Evolutionary conservation across 495 filamentous ascomycete species (phyloP), one percentile per base, ranked within the genome.

Genomic region (Podospora fimiseda): DNA sequence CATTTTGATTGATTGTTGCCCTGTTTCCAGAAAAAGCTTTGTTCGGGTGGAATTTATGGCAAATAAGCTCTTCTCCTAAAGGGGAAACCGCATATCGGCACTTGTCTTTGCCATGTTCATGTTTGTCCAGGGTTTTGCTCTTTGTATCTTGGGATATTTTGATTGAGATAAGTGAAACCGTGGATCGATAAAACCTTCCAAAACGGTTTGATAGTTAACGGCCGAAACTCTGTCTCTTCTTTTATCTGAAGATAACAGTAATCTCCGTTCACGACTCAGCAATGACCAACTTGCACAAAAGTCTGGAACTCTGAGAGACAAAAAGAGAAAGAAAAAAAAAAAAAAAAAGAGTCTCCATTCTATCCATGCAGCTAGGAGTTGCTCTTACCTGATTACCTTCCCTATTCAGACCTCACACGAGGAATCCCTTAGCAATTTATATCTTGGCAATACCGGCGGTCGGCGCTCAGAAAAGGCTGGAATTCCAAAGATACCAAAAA

Each of bases 311-410:
- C n/a, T n/a, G n/a, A n/a, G n/a, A n/a, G n/a, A n/a, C n/a, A n/a
- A n/a, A n/a, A n/a, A n/a, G n/a, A n/a, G n/a, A n/a, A n/a, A n/a
- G n/a, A n/a, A n/a, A n/a, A n/a, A n/a, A n/a, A n/a, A n/a, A n/a
- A n/a, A n/a, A 13, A 36, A 13, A 18, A 24, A 41, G 39, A 44
- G 47, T 53, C 58, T 56, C 64, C 60, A 58, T 44, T 63, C 42
- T 41, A 19, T 33, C 22, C 20, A 56, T 65, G 64, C 62, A 65
- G 60, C 64, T 60, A 63, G 58, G 58, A 58, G 64, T 67, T 67
- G 38, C 54, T 61, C 47, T 67, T 67, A 67, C 64, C 56, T 65
- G 53, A 65, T 56, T 48, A 65, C 62, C 58, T 65, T 60, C 60
- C 61, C 43, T 47, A 60, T 65, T 27, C 41, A 63, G 56, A 21